Percentiles rank a stretch among this genome's conserved stretches.
Conservation (phyloP, 768 basidiomycete species). For the Hericium erinaceus region DNA sequence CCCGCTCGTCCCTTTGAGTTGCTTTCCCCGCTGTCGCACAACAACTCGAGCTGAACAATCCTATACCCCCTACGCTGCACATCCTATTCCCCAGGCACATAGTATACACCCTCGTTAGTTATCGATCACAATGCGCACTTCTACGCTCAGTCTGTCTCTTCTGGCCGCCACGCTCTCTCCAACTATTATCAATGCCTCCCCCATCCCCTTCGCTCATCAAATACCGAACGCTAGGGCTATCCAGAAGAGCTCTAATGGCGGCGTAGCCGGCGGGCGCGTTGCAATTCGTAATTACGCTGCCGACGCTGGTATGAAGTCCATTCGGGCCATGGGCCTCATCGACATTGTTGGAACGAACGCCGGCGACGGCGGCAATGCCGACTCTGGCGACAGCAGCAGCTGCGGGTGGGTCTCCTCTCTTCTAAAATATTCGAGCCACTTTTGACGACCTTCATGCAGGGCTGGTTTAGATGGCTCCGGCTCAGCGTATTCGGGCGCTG, state of each 20-base stretch:
- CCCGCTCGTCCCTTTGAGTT: neutral
- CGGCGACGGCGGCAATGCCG: conserved; percentile 14
- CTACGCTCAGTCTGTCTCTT: conserved; percentile 11
- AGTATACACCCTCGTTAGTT: neutral
- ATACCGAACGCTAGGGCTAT: conserved; percentile 5
- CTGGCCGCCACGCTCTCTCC: conserved; percentile 15
- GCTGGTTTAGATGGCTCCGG: neutral
- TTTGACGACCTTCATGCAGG: too few relatives aligned
- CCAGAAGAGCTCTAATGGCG: conserved; percentile 5
- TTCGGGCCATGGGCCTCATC: conserved; percentile 11
- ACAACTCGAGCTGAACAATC: neutral
- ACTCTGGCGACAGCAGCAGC: conserved; percentile 9
- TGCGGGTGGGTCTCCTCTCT: conserved; percentile 3
- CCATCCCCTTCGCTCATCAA: conserved; percentile 8
- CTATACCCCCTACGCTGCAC: neutral
- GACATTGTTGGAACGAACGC: conserved; percentile 6
- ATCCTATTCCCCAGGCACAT: neutral
- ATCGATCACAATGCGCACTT: conserved; percentile 6
- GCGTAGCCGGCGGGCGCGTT: conserved; percentile 9
- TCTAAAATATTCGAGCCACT: too few relatives aligned
- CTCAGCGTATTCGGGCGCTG: neutral
- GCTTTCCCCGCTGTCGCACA: neutral
- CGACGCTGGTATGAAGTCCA: conserved; percentile 1
- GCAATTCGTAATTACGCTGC: conserved; percentile 2
- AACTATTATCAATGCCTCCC: conserved; percentile 12